Evolutionary conservation across 306 rosid genomes (phyloP).

Genomic region (Ziziphus jujuba): DNA sequence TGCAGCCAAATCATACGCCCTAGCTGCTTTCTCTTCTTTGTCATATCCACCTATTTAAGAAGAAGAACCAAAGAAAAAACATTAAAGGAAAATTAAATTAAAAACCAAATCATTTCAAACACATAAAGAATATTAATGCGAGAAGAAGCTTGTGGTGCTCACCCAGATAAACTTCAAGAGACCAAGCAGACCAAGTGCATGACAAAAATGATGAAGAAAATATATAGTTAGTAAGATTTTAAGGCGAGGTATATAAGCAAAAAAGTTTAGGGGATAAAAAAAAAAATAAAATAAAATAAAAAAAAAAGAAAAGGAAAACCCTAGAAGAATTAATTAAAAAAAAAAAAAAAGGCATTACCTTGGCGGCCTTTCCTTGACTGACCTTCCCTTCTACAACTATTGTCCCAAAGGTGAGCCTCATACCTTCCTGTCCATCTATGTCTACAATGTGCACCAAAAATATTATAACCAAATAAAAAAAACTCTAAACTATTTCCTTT

Average conservation of each 20-base stretch:
- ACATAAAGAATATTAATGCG: not conserved
- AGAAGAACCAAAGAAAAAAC: not conserved
- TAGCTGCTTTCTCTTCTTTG: constrained; percentile 99
- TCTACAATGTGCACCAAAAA: constrained; percentile 32
- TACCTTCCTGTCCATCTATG: constrained; percentile 99
- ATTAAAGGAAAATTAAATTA: not conserved
- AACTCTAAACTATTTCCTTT: too few species aligned
- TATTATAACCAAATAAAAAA: not conserved
- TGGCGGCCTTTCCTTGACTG: constrained; percentile 99
- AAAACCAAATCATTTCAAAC: not conserved
- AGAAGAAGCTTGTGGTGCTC: not conserved
- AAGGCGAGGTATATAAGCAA: not conserved
- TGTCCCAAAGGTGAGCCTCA: constrained; percentile 99
- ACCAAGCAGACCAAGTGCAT: not conserved
- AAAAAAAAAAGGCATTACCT: constrained; percentile 45
- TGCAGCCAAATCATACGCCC: constrained; percentile 98
- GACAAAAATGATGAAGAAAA: constrained; percentile 7
- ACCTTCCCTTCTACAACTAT: constrained; percentile 98
- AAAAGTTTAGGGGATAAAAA: too few species aligned
- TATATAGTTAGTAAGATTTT: constrained; percentile 1
- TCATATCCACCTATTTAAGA: constrained; percentile 84
- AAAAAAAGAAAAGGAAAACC: constrained; percentile 17
- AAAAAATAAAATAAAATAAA: not conserved
- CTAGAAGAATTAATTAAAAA: not conserved
- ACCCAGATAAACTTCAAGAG: constrained; percentile 39